Base-by-base conservation (phyloP, 1,284 basidiomycete species). In the Cutaneotrichosporon arboriforme region DNA sequence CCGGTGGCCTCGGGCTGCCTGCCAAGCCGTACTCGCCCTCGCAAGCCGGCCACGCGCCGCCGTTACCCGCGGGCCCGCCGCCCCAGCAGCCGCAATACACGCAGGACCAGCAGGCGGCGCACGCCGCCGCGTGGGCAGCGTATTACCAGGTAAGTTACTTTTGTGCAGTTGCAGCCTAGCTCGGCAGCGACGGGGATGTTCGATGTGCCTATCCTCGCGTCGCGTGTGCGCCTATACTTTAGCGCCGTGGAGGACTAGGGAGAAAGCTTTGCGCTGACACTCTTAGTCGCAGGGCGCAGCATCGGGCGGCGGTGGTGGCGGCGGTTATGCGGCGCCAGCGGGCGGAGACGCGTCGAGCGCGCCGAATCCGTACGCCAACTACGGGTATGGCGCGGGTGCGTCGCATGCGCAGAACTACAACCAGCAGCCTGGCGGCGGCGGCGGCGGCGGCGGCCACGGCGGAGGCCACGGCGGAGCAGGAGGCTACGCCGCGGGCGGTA, bases 21-120 rank as follows among this genome's bases (percentile, higher is more conserved):
- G 60, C 62, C n/a, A 68, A 65, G 52, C 65, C 65, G 4, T 64
- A 64, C 39, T 54, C 55, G 34, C 57, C 78, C 57, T 79, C 78
- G 18, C 82, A 77, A 0, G 78, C 73, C 15, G 79, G 78, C 18
- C 82, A 77, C 0, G 77, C 73, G 15, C 78, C 74, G 13, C 75
- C 69, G 5, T 67, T 70, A 5, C 76, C 73, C 2, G 51, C 61
- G 17, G 68, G 63, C 1, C 68, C 67, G 8, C 73, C 67, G 12
- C 77, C 76, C 2, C 68, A 67, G 9, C 73, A 67, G 14, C 77
- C 76, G 15, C 55, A 57, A 39, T 60, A 60, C 42, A 45, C 48
- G 31, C 56, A 60, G 15, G 56, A 56, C 22, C 60, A 62, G 43
- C 61, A 63, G 17, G 58, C 54, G 12, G 68, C 68, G 18, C 69